A percentile compares a stretch with the other conserved stretches of the same genome.
Evolutionary conservation across 2,329 filamentous ascomycete genomes (phyloP).

Genomic region (Sclerotinia spermophila): DNA sequence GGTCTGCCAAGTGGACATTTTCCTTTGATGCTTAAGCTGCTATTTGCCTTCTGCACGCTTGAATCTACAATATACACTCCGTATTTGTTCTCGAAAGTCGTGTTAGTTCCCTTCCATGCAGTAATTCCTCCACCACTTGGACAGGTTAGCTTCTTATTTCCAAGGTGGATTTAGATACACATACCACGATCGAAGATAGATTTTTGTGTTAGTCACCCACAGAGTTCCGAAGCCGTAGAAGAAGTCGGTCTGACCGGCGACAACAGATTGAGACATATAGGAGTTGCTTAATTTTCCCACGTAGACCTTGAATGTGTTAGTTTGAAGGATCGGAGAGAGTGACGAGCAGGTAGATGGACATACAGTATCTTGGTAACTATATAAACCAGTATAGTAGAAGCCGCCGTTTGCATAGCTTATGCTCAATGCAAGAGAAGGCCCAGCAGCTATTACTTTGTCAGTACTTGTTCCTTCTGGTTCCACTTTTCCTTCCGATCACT

Average conservation of each 20-base stretch:
- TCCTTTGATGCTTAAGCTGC: slow-evolving; percentile 38
- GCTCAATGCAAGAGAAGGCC: slow-evolving; percentile 57
- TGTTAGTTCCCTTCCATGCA: slow-evolving; percentile 67
- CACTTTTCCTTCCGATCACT: not conserved
- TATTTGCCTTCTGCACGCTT: slow-evolving; percentile 53
- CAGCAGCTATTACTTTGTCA: slow-evolving; percentile 33
- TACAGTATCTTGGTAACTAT: slow-evolving; percentile 65
- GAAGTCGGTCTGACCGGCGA: slow-evolving; percentile 66
- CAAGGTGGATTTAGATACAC: not conserved
- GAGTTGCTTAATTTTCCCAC: slow-evolving; percentile 63
- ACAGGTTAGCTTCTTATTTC: not conserved
- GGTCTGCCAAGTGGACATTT: slow-evolving; percentile 52
- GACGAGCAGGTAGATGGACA: slow-evolving; percentile 18
- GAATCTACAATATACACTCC: slow-evolving; percentile 61
- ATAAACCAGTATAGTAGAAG: slow-evolving; percentile 64
- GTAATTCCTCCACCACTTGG: slow-evolving; percentile 53
- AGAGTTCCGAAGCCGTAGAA: slow-evolving; percentile 59
- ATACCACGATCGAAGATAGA: slow-evolving; percentile 53
- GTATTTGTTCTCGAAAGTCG: slow-evolving; percentile 63
- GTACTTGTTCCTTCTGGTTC: not conserved
- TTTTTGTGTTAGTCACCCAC: slow-evolving; percentile 52
- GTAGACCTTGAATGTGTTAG: slow-evolving; percentile 46
- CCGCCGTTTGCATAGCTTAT: slow-evolving; percentile 61
- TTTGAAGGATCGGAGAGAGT: not conserved
- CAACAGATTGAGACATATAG: slow-evolving; percentile 57